Conservation (phyloP, 192 early-diverging fungal species). For the Linnemannia schmuckeri region DNA sequence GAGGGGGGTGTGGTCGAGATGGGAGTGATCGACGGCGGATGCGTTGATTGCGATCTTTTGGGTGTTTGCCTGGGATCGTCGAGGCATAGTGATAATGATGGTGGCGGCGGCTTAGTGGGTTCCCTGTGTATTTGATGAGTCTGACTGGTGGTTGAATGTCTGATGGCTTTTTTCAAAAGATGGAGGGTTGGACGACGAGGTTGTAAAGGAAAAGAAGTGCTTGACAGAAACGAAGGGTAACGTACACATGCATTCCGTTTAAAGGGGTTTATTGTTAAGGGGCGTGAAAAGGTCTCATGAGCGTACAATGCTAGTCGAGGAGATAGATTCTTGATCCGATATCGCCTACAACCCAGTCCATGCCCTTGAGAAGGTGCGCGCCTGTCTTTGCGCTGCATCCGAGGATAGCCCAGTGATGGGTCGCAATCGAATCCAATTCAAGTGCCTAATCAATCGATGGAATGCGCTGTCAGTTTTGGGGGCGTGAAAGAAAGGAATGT, state of each 20-base stretch:
- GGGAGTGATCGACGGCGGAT: not conserved
- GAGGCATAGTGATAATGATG: not conserved
- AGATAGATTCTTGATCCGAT: constrained; percentile 91
- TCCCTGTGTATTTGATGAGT: constrained; percentile 22
- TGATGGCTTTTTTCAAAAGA: not conserved
- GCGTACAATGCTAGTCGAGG: constrained; percentile 60
- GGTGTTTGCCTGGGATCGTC: not conserved
- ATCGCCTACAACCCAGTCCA: constrained; percentile 96
- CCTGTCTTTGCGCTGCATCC: constrained; percentile 93
- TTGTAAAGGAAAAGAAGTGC: not conserved
- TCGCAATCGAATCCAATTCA: constrained; percentile 75
- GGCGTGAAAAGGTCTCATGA: not conserved
- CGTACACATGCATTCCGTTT: not conserved
- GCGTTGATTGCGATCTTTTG: constrained; percentile 3
- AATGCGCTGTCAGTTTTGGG: not conserved
- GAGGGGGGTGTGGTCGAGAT: not conserved
- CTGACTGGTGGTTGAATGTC: not conserved
- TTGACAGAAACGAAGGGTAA: not conserved
- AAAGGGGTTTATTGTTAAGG: not conserved
- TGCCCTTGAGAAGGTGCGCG: constrained; percentile 85
- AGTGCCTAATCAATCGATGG: constrained; percentile 61
- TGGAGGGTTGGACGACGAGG: constrained; percentile 1
- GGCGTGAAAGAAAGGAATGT: not conserved
- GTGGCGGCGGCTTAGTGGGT: not conserved
- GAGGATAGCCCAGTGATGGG: constrained; percentile 95